Percentiles rank a stretch among this genome's conserved stretches.
These are phyloP conservation scores for Aplosporella prunicola DNA, from an alignment of 2,329 filamentous ascomycete species.

Conservation along the genomic window DNA sequence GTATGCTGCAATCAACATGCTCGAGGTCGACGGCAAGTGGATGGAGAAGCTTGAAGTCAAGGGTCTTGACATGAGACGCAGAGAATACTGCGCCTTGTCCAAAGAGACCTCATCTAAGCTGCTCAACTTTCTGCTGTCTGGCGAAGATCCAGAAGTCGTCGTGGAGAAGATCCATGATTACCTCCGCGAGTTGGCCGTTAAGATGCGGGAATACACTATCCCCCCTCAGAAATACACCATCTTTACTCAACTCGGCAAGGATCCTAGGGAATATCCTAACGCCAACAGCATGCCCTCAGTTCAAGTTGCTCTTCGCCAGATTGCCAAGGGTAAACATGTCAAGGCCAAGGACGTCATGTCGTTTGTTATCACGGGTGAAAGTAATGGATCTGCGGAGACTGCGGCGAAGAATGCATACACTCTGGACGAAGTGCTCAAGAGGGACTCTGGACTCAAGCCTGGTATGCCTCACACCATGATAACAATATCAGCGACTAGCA, in stretches of 20 bases:
- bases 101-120: constrained; percentile 88
- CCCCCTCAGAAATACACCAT: constrained; percentile 88
- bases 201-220: constrained; percentile 74
- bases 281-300: constrained; percentile 93
- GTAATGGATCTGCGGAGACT: constrained; percentile 53
- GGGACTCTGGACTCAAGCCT: constrained; percentile 64
- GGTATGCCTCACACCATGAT: constrained; percentile 6
- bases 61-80: constrained; percentile 92
- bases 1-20: constrained; percentile 92
- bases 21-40: constrained; percentile 80
- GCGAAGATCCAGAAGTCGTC: constrained; percentile 80
- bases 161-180: constrained; percentile 90
- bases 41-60: constrained; percentile 96
- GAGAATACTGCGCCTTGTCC: constrained; percentile 91
- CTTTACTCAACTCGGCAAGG: constrained; percentile 93
- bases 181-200: constrained; percentile 68
- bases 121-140: constrained; percentile 88
- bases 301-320: constrained; percentile 83
- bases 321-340: constrained; percentile 76
- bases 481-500: not conserved
- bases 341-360: constrained; percentile 93
- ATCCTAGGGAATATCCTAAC: constrained; percentile 88
- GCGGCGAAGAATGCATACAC: constrained; percentile 84
- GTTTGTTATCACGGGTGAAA: constrained; percentile 76
- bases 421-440: constrained; percentile 73